Conservation (phyloP, 345 rosid species). For the Raphanus sativus region DNA sequence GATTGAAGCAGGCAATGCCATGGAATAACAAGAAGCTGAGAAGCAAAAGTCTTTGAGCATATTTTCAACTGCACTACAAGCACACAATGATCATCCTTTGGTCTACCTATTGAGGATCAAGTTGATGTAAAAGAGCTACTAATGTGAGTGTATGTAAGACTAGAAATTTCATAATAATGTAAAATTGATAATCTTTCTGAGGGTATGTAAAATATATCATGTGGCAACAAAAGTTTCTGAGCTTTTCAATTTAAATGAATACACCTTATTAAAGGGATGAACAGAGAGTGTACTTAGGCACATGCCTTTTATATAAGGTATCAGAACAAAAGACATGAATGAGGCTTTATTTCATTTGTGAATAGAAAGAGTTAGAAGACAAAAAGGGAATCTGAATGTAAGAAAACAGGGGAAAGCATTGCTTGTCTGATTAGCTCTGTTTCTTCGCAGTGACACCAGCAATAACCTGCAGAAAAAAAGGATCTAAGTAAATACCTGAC, state of each 20-base stretch:
- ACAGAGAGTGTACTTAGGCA: slow-evolving; percentile 10
- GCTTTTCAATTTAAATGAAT: slow-evolving; percentile 20
- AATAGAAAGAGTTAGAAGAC: background rate
- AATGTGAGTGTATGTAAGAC: slow-evolving; percentile 24
- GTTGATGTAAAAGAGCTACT: slow-evolving; percentile 8
- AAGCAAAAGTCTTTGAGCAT: slow-evolving; percentile 39
- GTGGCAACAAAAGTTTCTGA: slow-evolving; percentile 12
- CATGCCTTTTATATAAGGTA: slow-evolving; percentile 29
- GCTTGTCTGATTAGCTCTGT: slow-evolving; percentile 38
- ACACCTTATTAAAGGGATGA: background rate
- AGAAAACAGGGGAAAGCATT: slow-evolving; percentile 1
- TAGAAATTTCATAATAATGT: background rate
- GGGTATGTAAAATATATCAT: slow-evolving; percentile 5
- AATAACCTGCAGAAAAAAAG: slow-evolving; percentile 57
- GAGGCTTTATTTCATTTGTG: slow-evolving; percentile 46
- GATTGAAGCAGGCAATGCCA: slow-evolving; percentile 65
- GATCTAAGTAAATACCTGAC: background rate
- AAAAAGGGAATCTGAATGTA: slow-evolving; percentile 24
- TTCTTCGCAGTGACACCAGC: slow-evolving; percentile 85
- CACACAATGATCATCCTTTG: background rate
- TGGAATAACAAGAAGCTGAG: slow-evolving; percentile 56
- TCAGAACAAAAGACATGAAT: slow-evolving; percentile 21
- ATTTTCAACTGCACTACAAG: background rate
- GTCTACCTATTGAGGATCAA: slow-evolving; percentile 11
- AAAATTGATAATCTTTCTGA: slow-evolving; percentile 20